Evolutionary conservation across 139 green algal genomes (phyloP).

Genomic region (Tetraselmis striata): DNA sequence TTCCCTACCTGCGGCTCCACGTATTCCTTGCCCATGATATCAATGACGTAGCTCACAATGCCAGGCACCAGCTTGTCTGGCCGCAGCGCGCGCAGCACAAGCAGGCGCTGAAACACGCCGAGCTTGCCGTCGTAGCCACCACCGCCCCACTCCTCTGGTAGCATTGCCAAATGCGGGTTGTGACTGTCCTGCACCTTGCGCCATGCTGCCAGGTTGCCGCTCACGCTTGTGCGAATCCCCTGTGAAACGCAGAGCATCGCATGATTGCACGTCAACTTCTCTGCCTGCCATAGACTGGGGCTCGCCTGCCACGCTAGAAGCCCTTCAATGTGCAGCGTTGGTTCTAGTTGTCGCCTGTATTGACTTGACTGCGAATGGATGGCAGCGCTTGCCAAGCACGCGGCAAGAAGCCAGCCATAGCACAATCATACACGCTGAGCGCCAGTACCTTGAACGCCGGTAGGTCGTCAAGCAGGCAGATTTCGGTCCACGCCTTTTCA

Average conservation of each 20-base stretch:
- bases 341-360: no score
- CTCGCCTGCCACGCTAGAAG: no score
- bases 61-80: conserved; percentile 39
- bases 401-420: no score
- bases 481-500: conserved; percentile 30
- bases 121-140: conserved; percentile 22
- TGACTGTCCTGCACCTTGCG: neutral
- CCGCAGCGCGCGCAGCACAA: conserved; percentile 50
- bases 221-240: neutral
- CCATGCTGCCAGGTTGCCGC: conserved; percentile 4
- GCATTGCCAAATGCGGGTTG: neutral
- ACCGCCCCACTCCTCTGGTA: conserved; percentile 43
- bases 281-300: no score
- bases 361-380: no score
- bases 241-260: no score
- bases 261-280: no score
- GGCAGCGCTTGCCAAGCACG: no score
- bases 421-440: no score
- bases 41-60: conserved; percentile 23
- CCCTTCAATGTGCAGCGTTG: no score
- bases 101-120: conserved; percentile 57
- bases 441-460: conserved; percentile 9
- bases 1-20: conserved; percentile 28
- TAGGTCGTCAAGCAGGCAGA: conserved; percentile 14
- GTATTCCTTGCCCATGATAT: conserved; percentile 19